A percentile compares a stretch with the other conserved stretches of the same genome.
These are phyloP conservation scores for Coemansia sp. DNA, from an alignment of 192 early-diverging fungal genomes.

Conservation along the genomic window DNA sequence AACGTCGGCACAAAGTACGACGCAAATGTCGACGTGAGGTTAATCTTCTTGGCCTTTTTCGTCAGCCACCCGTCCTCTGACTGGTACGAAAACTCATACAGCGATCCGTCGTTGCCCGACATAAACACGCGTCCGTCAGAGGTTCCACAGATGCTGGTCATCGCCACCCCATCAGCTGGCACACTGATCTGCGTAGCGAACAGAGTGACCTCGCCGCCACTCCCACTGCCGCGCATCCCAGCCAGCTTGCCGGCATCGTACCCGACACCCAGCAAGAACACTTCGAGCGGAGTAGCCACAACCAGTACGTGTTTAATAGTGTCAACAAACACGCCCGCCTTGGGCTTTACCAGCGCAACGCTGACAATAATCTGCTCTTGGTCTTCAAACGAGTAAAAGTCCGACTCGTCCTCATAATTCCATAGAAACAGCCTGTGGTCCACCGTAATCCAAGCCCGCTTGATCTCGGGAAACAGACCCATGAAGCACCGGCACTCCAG, in stretches of 20 bases:
- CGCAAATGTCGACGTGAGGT: conserved; percentile 67
- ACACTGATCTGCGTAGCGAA: conserved; percentile 81
- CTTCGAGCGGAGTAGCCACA: conserved; percentile 84
- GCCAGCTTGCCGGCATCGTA: conserved; percentile 34
- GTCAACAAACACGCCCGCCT: conserved; percentile 78
- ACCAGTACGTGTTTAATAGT: conserved; percentile 83
- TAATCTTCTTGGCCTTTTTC: conserved; percentile 72
- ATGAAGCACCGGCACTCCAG: conserved; percentile 81
- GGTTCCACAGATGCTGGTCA: conserved; percentile 80
- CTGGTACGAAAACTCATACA: conserved; percentile 91
- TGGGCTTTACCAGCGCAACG: conserved; percentile 79
- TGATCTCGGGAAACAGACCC: conserved; percentile 90
- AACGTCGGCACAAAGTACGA: conserved; percentile 77
- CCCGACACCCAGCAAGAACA: conserved; percentile 79
- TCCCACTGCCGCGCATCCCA: conserved; percentile 9
- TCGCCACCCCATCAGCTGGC: conserved; percentile 78
- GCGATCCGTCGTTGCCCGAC: conserved; percentile 81
- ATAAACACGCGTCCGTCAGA: conserved; percentile 86
- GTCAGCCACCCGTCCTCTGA: conserved; percentile 87
- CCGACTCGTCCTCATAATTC: conserved; percentile 82
- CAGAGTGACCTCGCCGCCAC: conserved; percentile 66
- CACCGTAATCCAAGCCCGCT: conserved; percentile 91
- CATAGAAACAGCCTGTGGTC: conserved; percentile 88
- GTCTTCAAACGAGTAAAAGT: conserved; percentile 79
- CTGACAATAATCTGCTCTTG: conserved; percentile 88